Base-by-base conservation (phyloP, 306 rosid species). In the Oxytropis ochrocephala region DNA sequence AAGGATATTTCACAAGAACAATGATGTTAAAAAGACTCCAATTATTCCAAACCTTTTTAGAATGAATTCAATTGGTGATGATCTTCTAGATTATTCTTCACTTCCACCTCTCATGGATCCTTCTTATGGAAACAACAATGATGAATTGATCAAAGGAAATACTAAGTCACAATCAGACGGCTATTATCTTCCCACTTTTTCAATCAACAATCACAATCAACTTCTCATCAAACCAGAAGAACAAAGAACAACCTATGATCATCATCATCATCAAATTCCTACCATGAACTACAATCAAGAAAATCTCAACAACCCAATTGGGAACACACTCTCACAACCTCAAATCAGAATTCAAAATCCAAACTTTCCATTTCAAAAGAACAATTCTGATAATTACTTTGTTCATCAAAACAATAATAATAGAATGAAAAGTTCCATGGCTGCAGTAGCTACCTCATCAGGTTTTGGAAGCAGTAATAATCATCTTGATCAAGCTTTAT, bases 21-120 rank as follows among this genome's bases (percentile, higher is more conserved):
- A 76, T 6, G 91, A 80, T 60, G 71, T 74, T 0, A 84, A 68
- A 3, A 85, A 68, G 77, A 52, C 67, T 5, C 68, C 43, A 29
- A 59, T 54, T 19, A 59, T 54, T 54, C 72, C 81, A 5, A 80
- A 73, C 4, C 75, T 71, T 1, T 11, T 67, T 44, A 88, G 88
- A 61, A 75, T 78, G 9, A 81, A 85, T 70, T 81, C 88, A 11
- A 67, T 82, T 24, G 87, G 69, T n/a, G 87, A 83, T 35, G 88
- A 85, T 81, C 53, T 83, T 59, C 64, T 83, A 29, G 90, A 86
- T 68, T 78, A 47, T 43, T 80, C 96, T 17, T 77, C 92, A 44
- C 91, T 94, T 41, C 92, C 99, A 12, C 95, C 96, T 64, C 87
- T 91, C 58, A 81, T 87, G 86, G 92, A 94, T 16, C 69, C 51